Base-by-base conservation (phyloP, 73 alveolate genomes). In the Urostyla sp. region DNA sequence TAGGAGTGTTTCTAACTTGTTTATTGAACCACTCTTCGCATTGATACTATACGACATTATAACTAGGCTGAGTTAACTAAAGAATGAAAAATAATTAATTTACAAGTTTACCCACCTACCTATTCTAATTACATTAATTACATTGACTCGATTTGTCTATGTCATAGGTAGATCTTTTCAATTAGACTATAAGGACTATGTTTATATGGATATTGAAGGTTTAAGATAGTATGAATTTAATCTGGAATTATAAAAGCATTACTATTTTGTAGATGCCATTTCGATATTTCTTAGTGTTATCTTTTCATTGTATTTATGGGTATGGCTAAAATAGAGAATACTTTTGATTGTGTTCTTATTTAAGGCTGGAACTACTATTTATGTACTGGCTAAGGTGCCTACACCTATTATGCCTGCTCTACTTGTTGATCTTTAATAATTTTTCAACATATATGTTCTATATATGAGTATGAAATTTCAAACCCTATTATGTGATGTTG, bases 401-500 rank as follows among this genome's bases (percentile, higher is more conserved):
- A 2, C 37, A 13, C 5, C 27, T 8, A 24, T 66, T 20, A 6
- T 66, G 23, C 21, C n/a, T n/a, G n/a, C n/a, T n/a, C n/a, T n/a
- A n/a, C n/a, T 66, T 3, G 4, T 40, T 8, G 80, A 66, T 43
- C 16, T 49, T 3, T 13, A 6, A n/a, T 49, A 43, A 3, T 66
- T 66, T 8, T 5, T 66, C 18, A 66, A 66, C 43, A 31, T 66
- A 6, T 2, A 40, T 18, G 24, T 66, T 20, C 15, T 44, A 13
- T 73, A 73, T 38, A 31, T 67, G 31, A 53, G 49, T 16, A 56
- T 81, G 1, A 43, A 72, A n/a, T 16, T 58, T 31, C 80, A 81
- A 36, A 55, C 75, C 10, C 77, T 83, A 10, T 20, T 83, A 35
- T 43, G 82, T 35, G 92, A 83, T 50, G 73, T 83, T 38, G 92